Evolutionary conservation across 73 alveolate species (phyloP).

Genomic region (Strombidium stylifer): DNA sequence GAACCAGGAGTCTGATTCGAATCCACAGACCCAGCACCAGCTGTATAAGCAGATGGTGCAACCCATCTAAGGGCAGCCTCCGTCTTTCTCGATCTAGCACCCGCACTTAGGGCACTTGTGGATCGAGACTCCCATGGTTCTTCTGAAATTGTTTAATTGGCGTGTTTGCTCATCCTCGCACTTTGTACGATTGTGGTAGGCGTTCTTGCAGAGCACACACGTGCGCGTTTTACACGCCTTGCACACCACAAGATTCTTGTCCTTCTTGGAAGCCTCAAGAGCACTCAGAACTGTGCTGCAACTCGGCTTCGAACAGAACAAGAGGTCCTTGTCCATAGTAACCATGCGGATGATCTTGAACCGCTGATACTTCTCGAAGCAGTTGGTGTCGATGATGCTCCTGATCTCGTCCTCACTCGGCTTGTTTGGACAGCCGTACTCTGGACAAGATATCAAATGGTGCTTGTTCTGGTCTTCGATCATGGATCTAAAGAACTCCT

Average conservation of each 20-base stretch:
- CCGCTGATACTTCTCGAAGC: neutral
- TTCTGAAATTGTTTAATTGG: neutral
- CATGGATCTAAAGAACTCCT: neutral
- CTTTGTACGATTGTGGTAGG: neutral
- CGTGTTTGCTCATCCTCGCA: neutral
- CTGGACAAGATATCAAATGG: neutral
- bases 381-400: neutral
- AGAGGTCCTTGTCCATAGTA: neutral
- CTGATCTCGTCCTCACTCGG: neutral
- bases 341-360: neutral
- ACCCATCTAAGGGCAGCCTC: slow-evolving; percentile 20
- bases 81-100: slow-evolving; percentile 7
- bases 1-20: no score
- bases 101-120: slow-evolving; percentile 21
- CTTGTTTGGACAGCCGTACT: neutral
- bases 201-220: slow-evolving; percentile 3
- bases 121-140: neutral
- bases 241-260: slow-evolving; percentile 4
- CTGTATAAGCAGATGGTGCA: slow-evolving; percentile 4
- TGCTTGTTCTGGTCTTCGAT: neutral
- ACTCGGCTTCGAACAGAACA: slow-evolving; percentile 18
- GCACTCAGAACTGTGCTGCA: neutral
- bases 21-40: slow-evolving; percentile 44
- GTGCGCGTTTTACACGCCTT: neutral
- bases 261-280: no score